These are phyloP conservation scores for Amorphotheca resinae DNA, from an alignment of 495 filamentous ascomycete genomes.

Conservation along the genomic window DNA sequence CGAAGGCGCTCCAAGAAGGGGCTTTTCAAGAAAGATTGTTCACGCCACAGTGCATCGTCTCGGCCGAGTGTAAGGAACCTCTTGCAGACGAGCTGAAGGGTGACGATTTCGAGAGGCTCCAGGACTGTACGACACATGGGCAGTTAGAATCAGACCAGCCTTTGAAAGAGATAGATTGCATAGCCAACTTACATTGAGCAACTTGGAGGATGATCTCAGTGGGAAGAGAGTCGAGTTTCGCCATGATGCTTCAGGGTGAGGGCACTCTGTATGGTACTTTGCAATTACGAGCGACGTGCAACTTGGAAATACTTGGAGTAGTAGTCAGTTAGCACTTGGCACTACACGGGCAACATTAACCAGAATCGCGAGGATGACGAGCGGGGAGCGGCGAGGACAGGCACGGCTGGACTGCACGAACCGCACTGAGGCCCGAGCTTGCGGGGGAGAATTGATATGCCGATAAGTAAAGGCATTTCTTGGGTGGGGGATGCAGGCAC, in stretches of 20 bases:
- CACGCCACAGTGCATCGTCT: slow-evolving; percentile 65
- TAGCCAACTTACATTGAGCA: slow-evolving; percentile 13
- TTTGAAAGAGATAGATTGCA: not conserved
- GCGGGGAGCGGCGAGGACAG: too few relatives aligned
- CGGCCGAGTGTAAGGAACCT: slow-evolving; percentile 55
- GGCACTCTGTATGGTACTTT: too few relatives aligned
- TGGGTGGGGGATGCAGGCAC: too few relatives aligned
- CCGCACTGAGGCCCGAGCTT: too few relatives aligned
- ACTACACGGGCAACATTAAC: too few relatives aligned
- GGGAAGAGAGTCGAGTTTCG: slow-evolving; percentile 15
- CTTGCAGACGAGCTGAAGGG: slow-evolving; percentile 57
- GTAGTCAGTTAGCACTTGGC: too few relatives aligned
- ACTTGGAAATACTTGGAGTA: too few relatives aligned
- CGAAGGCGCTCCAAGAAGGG: slow-evolving; percentile 37
- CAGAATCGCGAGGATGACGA: too few relatives aligned
- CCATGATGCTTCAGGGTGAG: slow-evolving; percentile 5
- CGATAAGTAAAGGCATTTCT: too few relatives aligned
- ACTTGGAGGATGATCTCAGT: slow-evolving; percentile 20
- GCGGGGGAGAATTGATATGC: too few relatives aligned
- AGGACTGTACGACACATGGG: slow-evolving; percentile 39
- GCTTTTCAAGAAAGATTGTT: slow-evolving; percentile 61
- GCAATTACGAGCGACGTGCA: too few relatives aligned
- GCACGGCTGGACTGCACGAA: too few relatives aligned
- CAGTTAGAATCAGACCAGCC: not conserved
- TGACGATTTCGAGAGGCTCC: slow-evolving; percentile 52